These are phyloP conservation scores for Effrenium voratum DNA, from an alignment of 73 alveolate species.

Conservation along the genomic window DNA sequence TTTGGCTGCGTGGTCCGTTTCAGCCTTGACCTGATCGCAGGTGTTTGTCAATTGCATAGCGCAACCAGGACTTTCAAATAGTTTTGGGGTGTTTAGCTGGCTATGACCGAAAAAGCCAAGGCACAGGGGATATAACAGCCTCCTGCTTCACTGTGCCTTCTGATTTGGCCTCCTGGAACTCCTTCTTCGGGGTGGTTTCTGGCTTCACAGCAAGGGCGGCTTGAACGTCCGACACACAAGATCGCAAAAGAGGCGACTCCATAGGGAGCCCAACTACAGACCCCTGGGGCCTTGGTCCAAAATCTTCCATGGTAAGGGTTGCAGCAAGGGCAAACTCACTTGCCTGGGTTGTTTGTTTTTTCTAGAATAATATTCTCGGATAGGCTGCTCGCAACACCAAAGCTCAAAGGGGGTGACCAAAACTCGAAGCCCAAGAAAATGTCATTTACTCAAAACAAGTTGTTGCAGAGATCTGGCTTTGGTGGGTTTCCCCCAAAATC, in stretches of 20 bases:
- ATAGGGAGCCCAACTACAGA: too few relatives aligned
- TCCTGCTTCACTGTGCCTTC: not conserved
- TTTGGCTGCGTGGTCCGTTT: not conserved
- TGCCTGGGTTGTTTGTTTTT: not conserved
- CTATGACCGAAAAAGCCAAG: not conserved
- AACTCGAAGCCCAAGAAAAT: too few relatives aligned
- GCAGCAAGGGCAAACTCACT: too few relatives aligned
- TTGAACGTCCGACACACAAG: not conserved
- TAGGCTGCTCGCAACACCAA: too few relatives aligned
- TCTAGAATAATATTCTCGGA: too few relatives aligned
- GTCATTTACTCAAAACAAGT: not conserved
- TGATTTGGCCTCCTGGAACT: not conserved
- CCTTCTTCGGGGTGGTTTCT: not conserved
- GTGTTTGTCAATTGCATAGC: not conserved
- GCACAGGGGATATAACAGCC: not conserved
- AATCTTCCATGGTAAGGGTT: too few relatives aligned
- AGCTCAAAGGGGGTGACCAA: too few relatives aligned
- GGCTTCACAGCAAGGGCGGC: not conserved
- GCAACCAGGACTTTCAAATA: not conserved
- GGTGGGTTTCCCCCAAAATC: not conserved
- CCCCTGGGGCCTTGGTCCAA: too few relatives aligned
- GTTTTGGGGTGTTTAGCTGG: not conserved
- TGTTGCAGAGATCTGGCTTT: too few relatives aligned
- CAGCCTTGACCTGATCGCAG: not conserved
- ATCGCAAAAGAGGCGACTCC: constrained; percentile 23